Base-by-base conservation (phyloP, 306 rosid species). In the Ceratonia siliqua region DNA sequence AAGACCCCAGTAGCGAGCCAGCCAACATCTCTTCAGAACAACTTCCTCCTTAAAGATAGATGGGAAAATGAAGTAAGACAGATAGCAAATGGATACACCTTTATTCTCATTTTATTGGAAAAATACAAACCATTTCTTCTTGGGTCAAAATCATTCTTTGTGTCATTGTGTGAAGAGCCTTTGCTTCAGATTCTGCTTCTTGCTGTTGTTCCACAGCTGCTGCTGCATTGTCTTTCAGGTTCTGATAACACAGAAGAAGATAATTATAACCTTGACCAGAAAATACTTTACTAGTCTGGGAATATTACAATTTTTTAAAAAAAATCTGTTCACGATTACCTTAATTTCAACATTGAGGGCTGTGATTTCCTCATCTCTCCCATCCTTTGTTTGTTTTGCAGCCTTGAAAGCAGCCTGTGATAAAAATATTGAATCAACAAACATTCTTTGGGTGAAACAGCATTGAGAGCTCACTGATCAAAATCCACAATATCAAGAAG, bases 11-110 rank as follows among this genome's bases (percentile, higher is more conserved):
- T 92, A 90, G 79, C 99, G 98, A 68, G 99, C 93, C 62, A 95
- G 97, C 99, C 99, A 92, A 80, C 99, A 95, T 82, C 99, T 83
- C 92, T 92, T 95, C 54, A 95, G 83, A 70, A 95, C 99, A 78
- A 95, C 99, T 85, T 93, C 98, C 85, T 93, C 98, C 98, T 93
- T 66, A 73, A 79, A 74, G 67, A 71, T 17, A 81, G 62, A 79
- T n/a, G 24, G 27, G 39, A 22, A 48, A 24, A 55, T 32, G 25
- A 79, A 66, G 58, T 35, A 74, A 79, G 62, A 56, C 61, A 73
- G 18, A 64, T 46, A 66, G 38, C 21, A 66, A 68, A 68, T 30
- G 28, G 55, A 32, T 56, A 78, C 75, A 76, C 76, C 57, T 7
- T 49, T 50, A 66, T 17, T 50, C 62, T 77, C 33, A 32, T 30